Base-by-base conservation (phyloP, 208 protist species). In the Trypanosoma cruzi region DNA sequence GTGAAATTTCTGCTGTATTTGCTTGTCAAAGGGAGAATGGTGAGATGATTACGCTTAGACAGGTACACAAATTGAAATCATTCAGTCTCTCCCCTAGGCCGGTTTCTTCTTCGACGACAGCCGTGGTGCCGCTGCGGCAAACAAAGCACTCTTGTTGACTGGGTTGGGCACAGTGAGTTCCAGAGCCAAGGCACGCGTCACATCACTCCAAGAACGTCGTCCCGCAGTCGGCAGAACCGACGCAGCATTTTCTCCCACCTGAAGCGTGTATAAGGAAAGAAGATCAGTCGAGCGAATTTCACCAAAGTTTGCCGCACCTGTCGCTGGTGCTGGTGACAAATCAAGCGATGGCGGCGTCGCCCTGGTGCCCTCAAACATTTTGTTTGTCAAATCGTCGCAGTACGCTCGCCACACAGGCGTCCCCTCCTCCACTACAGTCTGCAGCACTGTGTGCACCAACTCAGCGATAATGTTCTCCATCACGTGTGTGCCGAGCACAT, bases 401-500 rank as follows among this genome's bases (percentile, higher is more conserved):
- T 83, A 79, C 36, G 77, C 58, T 4, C 57, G 66, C 84, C 84
- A 93, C 18, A 94, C 80, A 4, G 87, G 80, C 6, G 77, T 73
- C 10, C 78, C 80, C 68, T 94, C 90, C 32, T 89, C 80, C 48
- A 96, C 84, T 0, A 92, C 75, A 22, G 76, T 71, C 75, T 96
- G 87, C 73, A 96, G 65, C 5, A 73, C 75, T 29, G 73, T 64
- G 73, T 96, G 88, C 0, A 93, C 56, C 18, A 94, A 71, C 60
- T 94, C 88, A 1, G 85, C 71, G 7, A 96, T 57, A 5, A 92
- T 32, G 36, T 87, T 89, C 58, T 94, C 90, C 55, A 86, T 71
- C 5, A 82, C 77, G 71, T 96, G 90, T 0, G 79, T 77, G 16
- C 84, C 80, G 24, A 96, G 71, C 26, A 96, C 88, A 68, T 96